Percentiles rank a stretch among this genome's conserved stretches.
Conservation (phyloP, 306 rosid species). For the Leucaena leucocephala region DNA sequence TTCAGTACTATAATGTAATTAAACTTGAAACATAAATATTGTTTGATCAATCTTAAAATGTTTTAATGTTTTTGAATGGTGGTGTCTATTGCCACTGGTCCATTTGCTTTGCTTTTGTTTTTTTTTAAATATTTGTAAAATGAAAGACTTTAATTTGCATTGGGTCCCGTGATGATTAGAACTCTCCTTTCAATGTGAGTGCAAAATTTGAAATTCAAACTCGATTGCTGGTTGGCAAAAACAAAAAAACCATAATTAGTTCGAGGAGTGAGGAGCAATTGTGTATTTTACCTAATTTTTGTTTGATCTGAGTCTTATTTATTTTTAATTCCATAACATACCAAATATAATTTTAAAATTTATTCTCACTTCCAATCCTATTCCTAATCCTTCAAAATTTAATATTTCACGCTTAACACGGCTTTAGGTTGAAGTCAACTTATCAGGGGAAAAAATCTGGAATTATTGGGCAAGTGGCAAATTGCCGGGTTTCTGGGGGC, state of each 20-base stretch:
- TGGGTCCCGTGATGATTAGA: neutral
- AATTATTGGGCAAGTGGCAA: neutral
- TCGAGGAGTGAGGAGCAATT: too few relatives aligned
- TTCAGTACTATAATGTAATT: neutral
- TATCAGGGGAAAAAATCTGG: neutral
- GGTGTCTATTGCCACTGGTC: neutral
- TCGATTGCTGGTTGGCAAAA: neutral
- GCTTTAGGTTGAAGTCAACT: neutral
- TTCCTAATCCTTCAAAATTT: too few relatives aligned
- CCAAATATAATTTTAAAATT: too few relatives aligned
- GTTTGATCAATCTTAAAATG: neutral
- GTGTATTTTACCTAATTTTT: too few relatives aligned
- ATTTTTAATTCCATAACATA: too few relatives aligned
- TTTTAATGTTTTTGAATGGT: too few relatives aligned
- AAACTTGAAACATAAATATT: neutral
- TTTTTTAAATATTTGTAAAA: neutral
- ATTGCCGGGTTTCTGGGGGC: neutral
- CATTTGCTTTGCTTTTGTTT: neutral
- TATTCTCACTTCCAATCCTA: too few relatives aligned
- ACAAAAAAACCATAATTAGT: neutral
- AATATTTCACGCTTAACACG: too few relatives aligned
- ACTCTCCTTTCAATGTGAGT: neutral
- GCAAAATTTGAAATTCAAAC: neutral
- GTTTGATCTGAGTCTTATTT: too few relatives aligned
- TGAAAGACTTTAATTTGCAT: neutral